Conservation (phyloP, 73 alveolate genomes). For the Breviolum minutum region DNA sequence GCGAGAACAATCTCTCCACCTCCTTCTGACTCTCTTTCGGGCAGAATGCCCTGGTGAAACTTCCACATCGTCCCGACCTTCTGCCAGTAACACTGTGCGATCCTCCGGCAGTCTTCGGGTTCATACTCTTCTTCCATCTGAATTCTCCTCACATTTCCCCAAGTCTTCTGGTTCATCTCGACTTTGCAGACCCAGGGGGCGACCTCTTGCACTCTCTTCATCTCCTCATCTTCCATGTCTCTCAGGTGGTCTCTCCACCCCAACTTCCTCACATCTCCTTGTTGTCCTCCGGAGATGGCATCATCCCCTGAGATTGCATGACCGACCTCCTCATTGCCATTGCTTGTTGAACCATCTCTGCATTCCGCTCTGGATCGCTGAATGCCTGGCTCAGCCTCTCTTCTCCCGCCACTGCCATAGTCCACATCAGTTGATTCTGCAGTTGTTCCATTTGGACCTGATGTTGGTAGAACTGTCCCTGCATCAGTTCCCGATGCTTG, state of each 20-base stretch:
- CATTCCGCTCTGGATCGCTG: background rate
- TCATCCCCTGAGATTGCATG: background rate
- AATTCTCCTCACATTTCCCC: background rate
- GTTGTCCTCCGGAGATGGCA: background rate
- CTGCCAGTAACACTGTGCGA: background rate
- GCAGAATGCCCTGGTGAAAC: background rate
- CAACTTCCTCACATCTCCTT: background rate
- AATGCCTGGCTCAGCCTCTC: background rate
- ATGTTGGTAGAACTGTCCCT: background rate
- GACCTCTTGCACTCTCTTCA: background rate
- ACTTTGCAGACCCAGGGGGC: slow-evolving; percentile 42
- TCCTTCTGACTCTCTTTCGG: background rate
- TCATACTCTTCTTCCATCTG: background rate
- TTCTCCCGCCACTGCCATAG: background rate
- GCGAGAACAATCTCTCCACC: background rate
- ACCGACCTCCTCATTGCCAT: background rate
- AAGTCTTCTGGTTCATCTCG: no score
- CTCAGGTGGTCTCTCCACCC: background rate
- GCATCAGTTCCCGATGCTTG: background rate
- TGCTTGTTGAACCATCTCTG: background rate
- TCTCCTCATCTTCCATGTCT: background rate
- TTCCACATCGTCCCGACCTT: background rate
- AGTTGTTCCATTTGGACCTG: background rate
- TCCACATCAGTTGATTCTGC: background rate
- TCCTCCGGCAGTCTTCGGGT: background rate